Conservation (phyloP, 805 yeast species). For the Monosporozyma solicola region DNA sequence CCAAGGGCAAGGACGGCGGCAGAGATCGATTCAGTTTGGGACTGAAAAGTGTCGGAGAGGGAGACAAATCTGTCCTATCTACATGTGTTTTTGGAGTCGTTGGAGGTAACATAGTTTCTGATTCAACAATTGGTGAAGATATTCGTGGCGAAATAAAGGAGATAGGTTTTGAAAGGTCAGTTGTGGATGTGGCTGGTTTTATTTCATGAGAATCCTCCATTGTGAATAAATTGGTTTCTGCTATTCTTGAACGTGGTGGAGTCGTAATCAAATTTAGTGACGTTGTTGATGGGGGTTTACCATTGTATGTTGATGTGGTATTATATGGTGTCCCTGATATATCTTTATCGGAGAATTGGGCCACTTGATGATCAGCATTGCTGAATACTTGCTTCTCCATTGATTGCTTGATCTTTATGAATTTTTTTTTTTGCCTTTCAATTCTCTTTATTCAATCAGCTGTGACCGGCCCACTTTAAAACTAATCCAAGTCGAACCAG, state of each 20-base stretch:
- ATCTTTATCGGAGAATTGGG: background rate
- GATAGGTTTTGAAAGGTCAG: background rate
- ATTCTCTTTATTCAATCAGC: background rate
- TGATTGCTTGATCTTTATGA: background rate
- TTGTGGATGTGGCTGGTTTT: background rate
- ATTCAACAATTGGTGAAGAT: background rate
- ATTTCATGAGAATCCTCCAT: conserved; percentile 1
- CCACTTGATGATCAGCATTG: background rate
- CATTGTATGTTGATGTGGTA: conserved; percentile 11
- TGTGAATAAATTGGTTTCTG: background rate
- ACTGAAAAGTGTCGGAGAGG: conserved; percentile 25
- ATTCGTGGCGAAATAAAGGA: background rate
- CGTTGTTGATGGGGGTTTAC: conserved; percentile 13
- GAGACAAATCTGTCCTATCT: conserved; percentile 24
- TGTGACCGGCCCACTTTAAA: background rate
- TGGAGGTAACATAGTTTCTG: conserved; percentile 21
- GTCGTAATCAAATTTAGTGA: conserved; percentile 18
- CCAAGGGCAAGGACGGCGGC: background rate
- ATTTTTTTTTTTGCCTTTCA: background rate
- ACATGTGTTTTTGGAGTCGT: conserved; percentile 27
- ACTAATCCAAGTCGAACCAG: background rate
- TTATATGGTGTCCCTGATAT: conserved; percentile 9
- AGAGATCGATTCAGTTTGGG: conserved; percentile 8
- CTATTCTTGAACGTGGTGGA: conserved; percentile 10
- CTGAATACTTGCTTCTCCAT: background rate